These are phyloP conservation scores for Spathaspora arborariae DNA, from an alignment of 805 yeast genomes.

Conservation along the genomic window DNA sequence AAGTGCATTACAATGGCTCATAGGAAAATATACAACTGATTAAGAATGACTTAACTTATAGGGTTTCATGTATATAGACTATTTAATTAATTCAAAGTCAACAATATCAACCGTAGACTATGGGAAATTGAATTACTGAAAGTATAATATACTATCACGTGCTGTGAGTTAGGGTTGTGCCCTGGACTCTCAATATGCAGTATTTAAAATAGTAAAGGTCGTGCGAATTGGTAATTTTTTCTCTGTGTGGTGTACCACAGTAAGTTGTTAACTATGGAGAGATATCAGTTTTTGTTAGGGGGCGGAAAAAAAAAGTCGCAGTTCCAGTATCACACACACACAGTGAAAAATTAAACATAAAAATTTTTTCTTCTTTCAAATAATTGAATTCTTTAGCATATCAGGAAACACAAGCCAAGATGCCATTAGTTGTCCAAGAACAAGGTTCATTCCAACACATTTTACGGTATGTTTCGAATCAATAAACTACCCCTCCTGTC, in stretches of 20 bases:
- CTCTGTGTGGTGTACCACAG: background rate
- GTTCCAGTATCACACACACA: background rate
- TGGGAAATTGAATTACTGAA: background rate
- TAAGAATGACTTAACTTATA: background rate
- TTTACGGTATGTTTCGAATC: conserved; percentile 78
- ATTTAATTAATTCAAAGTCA: background rate
- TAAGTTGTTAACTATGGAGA: background rate
- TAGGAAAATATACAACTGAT: conserved; percentile 24
- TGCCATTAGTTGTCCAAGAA: conserved; percentile 98
- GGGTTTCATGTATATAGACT: background rate
- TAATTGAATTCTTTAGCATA: background rate
- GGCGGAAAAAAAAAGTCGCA: background rate
- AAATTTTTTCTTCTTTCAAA: background rate
- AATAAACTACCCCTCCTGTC: background rate
- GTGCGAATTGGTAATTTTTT: background rate
- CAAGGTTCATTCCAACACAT: conserved; percentile 99
- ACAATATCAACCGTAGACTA: background rate
- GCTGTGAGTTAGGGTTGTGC: conserved; percentile 6
- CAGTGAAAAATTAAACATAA: background rate
- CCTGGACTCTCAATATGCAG: conserved; percentile 4
- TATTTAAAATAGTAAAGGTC: background rate
- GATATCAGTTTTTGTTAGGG: background rate
- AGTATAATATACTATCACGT: conserved; percentile 3
- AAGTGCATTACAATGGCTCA: conserved; percentile 62
- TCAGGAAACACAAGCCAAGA: conserved; percentile 29